A percentile compares a stretch with the other conserved stretches of the same genome.
These are phyloP conservation scores for Lignosus rhinocerotis DNA, from an alignment of 1,284 basidiomycete species.

Conservation along the genomic window DNA sequence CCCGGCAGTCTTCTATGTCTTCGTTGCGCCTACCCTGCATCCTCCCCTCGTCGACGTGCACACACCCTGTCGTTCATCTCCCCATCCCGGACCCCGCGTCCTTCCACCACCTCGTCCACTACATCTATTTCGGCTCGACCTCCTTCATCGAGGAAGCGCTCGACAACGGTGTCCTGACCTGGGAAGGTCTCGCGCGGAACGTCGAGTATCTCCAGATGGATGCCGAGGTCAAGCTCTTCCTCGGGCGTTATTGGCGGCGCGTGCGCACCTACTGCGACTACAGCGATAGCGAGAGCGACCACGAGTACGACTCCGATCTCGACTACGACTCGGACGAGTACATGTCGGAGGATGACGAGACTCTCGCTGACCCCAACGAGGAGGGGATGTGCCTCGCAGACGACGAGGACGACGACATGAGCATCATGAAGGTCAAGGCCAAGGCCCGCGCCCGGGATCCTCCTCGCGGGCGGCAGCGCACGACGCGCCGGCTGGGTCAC, in stretches of 20 bases:
- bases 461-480: slow-evolving; percentile 33
- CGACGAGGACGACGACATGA: slow-evolving; percentile 38
- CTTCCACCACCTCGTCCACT: slow-evolving; percentile 70
- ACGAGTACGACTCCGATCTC: slow-evolving; percentile 32
- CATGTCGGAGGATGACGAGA: slow-evolving; percentile 27
- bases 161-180: slow-evolving; percentile 57
- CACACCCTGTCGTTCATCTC: slow-evolving; percentile 67
- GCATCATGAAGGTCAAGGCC: slow-evolving; percentile 29
- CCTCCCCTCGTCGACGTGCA: slow-evolving; percentile 53
- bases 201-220: slow-evolving; percentile 76
- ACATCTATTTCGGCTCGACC: slow-evolving; percentile 76
- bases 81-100: slow-evolving; percentile 78
- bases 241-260: slow-evolving; percentile 60
- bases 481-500: slow-evolving; percentile 32
- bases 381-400: slow-evolving; percentile 26
- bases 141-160: slow-evolving; percentile 61
- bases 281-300: slow-evolving; percentile 27
- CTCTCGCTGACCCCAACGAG: slow-evolving; percentile 26
- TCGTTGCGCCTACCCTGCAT: slow-evolving; percentile 61
- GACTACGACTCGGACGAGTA: slow-evolving; percentile 36
- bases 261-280: slow-evolving; percentile 39
- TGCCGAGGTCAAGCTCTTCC: slow-evolving; percentile 66
- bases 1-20: slow-evolving; percentile 37
- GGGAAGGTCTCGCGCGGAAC: slow-evolving; percentile 80
- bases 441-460: slow-evolving; percentile 22